Conservation (phyloP, 179 eudicot species). For the Pouteria campechiana region DNA sequence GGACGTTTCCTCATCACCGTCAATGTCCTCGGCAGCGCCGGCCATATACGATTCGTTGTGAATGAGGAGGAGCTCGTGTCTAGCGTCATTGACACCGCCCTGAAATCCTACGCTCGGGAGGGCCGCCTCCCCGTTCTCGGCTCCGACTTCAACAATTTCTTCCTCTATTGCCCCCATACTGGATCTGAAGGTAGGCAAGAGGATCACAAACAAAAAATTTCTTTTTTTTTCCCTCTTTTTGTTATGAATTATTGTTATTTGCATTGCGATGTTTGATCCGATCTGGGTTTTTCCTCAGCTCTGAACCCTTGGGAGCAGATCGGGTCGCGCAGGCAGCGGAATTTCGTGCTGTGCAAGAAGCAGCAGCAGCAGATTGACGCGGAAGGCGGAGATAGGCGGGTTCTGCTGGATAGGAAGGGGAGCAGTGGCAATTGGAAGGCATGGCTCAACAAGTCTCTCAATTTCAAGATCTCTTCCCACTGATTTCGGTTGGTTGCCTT, state of each 20-base stretch:
- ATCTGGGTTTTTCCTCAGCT: constrained; percentile 19
- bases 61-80: constrained; percentile 52
- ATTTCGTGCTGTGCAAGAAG: constrained; percentile 58
- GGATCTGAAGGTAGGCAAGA: constrained; percentile 49
- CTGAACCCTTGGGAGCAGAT: constrained; percentile 60
- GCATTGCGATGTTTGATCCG: not conserved
- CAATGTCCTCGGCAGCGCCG: constrained; percentile 66
- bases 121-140: constrained; percentile 73
- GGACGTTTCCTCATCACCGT: constrained; percentile 31
- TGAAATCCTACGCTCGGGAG: constrained; percentile 66
- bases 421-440: constrained; percentile 47
- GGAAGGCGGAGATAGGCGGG: constrained; percentile 10
- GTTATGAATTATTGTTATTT: not conserved
- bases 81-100: constrained; percentile 43
- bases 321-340: constrained; percentile 55
- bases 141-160: constrained; percentile 38
- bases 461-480: constrained; percentile 40
- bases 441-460: constrained; percentile 73
- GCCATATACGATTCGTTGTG: constrained; percentile 71
- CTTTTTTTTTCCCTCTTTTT: not conserved
- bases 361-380: constrained; percentile 18
- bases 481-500: constrained; percentile 11
- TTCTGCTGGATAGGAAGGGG: constrained; percentile 23
- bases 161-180: constrained; percentile 45
- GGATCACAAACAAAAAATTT: not conserved